Conservation (phyloP, 192 early-diverging fungal species). For the Chytriomyces hyalinus region DNA sequence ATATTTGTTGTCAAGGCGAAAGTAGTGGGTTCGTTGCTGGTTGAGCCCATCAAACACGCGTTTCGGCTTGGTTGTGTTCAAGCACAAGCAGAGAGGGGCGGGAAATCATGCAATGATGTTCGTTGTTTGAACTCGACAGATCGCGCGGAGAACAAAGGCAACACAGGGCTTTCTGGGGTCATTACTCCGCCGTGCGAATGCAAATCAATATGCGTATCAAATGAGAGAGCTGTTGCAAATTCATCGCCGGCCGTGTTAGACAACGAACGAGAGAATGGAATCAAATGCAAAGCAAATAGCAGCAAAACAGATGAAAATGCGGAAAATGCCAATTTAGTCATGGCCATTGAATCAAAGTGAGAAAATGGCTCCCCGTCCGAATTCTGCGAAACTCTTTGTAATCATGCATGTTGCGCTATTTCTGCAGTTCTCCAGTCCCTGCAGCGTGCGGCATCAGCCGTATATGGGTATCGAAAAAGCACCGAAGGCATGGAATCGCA, state of each 20-base stretch:
- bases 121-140: too few species aligned
- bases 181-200: not conserved
- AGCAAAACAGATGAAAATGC: not conserved
- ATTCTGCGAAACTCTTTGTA: not conserved
- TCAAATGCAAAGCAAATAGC: not conserved
- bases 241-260: too few species aligned
- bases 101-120: not conserved
- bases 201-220: not conserved
- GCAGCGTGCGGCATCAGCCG: conserved; percentile 40
- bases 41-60: conserved; percentile 17
- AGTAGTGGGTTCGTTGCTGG: conserved; percentile 36
- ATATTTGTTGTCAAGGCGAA: conserved; percentile 32
- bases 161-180: not conserved
- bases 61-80: not conserved
- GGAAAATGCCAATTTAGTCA: not conserved
- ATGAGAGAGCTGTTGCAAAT: too few species aligned
- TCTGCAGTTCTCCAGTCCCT: not conserved
- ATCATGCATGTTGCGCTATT: not conserved
- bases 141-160: too few species aligned
- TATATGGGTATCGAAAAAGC: conserved; percentile 40
- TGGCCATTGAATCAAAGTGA: not conserved
- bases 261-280: too few species aligned
- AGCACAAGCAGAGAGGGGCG: not conserved
- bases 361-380: not conserved
- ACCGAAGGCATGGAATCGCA: conserved; percentile 37